Evolutionary conservation across 2,329 filamentous ascomycete genomes (phyloP).

Genomic region (Aureobasidium zeae): DNA sequence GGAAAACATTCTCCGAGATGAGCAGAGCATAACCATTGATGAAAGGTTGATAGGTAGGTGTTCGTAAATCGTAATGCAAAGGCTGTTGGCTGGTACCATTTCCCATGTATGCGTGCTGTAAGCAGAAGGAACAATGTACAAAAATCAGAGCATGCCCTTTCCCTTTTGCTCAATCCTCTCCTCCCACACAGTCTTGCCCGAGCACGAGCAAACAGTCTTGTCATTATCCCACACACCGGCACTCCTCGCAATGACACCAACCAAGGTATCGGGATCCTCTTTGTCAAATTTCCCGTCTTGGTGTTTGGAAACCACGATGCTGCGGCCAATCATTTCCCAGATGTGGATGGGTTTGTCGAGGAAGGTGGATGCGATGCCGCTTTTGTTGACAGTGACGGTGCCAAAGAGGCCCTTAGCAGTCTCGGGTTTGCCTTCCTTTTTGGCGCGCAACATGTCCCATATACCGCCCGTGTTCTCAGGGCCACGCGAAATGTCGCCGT

Average conservation of each 20-base stretch:
- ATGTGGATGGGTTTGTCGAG: constrained; percentile 74
- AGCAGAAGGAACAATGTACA: too few relatives aligned
- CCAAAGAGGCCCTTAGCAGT: constrained; percentile 59
- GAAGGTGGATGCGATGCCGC: constrained; percentile 71
- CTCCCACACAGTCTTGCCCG: constrained; percentile 96
- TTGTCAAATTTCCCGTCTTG: constrained; percentile 46
- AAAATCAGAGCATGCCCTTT: constrained; percentile 79
- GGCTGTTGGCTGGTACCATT: neutral
- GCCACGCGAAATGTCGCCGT: constrained; percentile 76
- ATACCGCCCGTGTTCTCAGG: constrained; percentile 74
- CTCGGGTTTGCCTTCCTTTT: constrained; percentile 36
- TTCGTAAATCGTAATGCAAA: constrained; percentile 7
- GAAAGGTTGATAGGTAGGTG: neutral
- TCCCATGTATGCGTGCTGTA: neutral
- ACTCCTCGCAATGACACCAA: constrained; percentile 89
- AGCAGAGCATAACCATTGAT: too few relatives aligned
- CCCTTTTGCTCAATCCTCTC: constrained; percentile 82
- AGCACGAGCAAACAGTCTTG: constrained; percentile 96
- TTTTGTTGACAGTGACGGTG: constrained; percentile 61
- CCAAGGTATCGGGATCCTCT: constrained; percentile 76
- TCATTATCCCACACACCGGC: constrained; percentile 99
- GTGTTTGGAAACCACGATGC: constrained; percentile 73
- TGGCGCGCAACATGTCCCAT: constrained; percentile 53
- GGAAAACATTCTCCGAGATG: too few relatives aligned
- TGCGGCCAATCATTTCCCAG: constrained; percentile 93